Percentiles rank a stretch among this genome's conserved stretches.
phyloP scores from a whole-genome alignment of 805 yeast species.

The Candida glaebosa region DNA sequence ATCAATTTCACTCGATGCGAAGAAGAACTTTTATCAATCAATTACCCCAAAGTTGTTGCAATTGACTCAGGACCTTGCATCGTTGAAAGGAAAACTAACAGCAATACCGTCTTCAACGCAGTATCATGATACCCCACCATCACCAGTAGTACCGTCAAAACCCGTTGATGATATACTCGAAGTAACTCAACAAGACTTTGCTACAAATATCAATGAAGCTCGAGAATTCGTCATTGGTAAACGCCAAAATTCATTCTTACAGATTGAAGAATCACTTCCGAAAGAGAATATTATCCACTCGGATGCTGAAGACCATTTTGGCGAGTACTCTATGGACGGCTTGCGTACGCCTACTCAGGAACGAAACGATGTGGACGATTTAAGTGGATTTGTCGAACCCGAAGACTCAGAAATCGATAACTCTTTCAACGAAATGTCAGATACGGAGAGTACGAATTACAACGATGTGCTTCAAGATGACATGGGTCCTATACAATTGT shows the following conservation, averaged over 20 bases:
- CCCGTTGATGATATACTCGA: constrained; percentile 2
- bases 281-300: constrained; percentile 3
- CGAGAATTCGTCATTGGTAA: constrained; percentile 7
- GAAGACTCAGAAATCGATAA: constrained; percentile 13
- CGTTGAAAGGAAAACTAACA: not conserved
- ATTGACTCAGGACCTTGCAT: constrained; percentile 10
- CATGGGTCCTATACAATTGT: constrained; percentile 11
- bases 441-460: not conserved
- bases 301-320: constrained; percentile 31
- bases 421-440: constrained; percentile 9
- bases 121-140: not conserved
- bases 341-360: constrained; percentile 31
- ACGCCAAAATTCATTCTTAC: not conserved
- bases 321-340: constrained; percentile 32
- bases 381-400: constrained; percentile 22
- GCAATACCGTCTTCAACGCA: not conserved
- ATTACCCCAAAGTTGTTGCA: constrained; percentile 22
- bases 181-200: constrained; percentile 4
- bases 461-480: constrained; percentile 13
- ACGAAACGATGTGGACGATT: constrained; percentile 25
- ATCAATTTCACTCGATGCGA: constrained; percentile 35
- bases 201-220: constrained; percentile 14
- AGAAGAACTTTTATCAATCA: constrained; percentile 23
- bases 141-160: not conserved
- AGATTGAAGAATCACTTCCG: not conserved